Conservation (phyloP, 1,139 yeast species). For the Casaregolazyma suthepensis region DNA sequence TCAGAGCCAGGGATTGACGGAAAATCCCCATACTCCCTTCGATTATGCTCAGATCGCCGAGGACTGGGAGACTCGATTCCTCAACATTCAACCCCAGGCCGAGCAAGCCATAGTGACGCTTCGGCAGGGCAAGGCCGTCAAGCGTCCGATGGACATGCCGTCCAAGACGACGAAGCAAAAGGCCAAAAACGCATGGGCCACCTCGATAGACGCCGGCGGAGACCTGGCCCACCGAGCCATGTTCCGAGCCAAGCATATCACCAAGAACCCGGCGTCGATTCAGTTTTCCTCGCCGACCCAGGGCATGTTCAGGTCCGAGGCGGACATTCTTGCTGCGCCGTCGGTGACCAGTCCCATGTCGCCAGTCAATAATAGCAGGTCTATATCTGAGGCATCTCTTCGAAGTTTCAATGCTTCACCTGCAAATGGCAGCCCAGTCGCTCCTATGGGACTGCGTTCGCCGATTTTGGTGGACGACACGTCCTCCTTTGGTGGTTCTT, state of each 20-base stretch:
- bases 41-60: conserved; percentile 20
- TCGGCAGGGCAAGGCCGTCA: conserved; percentile 27
- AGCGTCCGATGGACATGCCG: conserved; percentile 25
- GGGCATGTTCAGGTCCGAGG: conserved; percentile 27
- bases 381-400: conserved; percentile 1
- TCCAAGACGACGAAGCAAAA: conserved; percentile 18
- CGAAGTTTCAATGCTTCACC: conserved; percentile 8
- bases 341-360: conserved; percentile 2
- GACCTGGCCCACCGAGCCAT: conserved; percentile 15
- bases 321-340: conserved; percentile 19
- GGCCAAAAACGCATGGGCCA: conserved; percentile 19
- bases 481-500: neutral
- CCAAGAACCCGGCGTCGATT: conserved; percentile 15
- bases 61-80: conserved; percentile 28
- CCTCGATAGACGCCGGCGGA: conserved; percentile 17
- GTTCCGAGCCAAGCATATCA: conserved; percentile 20
- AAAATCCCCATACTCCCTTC: conserved; percentile 10
- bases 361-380: neutral
- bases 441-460: neutral
- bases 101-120: conserved; percentile 28
- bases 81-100: conserved; percentile 25
- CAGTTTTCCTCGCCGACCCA: conserved; percentile 23
- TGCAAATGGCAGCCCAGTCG: neutral
- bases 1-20: conserved; percentile 24
- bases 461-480: neutral